phyloP scores from a whole-genome alignment of 2,329 filamentous ascomycete species.

The Aspergillus bombycis region DNA sequence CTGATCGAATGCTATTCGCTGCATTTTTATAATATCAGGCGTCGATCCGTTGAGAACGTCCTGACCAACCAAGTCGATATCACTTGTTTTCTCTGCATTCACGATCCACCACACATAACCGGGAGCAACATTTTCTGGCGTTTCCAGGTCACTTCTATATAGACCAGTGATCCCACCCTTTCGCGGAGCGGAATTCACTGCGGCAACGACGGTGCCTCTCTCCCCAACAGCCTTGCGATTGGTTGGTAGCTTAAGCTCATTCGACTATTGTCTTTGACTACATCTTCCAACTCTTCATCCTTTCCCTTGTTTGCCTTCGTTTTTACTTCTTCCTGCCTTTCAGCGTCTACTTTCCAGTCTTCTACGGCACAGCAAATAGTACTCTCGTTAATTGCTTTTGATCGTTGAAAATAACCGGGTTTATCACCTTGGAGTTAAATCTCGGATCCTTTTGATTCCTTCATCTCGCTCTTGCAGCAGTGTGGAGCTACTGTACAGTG shows the following conservation, averaged over 20 bases:
- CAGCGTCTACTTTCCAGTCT: not conserved
- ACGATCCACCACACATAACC: not conserved
- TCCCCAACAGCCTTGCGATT: not conserved
- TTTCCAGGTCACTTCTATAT: not conserved
- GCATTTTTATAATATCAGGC: not conserved
- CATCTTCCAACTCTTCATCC: not conserved
- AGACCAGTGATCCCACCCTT: not conserved
- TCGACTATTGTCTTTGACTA: not conserved
- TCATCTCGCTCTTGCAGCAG: not conserved
- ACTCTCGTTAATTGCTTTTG: not conserved
- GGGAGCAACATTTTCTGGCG: not conserved
- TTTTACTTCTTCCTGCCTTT: not conserved
- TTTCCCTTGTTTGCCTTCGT: too few relatives aligned
- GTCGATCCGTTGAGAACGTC: not conserved
- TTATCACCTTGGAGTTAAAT: not conserved
- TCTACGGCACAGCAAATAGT: not conserved
- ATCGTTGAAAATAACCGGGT: not conserved
- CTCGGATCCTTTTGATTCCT: not conserved
- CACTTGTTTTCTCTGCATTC: not conserved
- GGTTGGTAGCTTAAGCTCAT: not conserved
- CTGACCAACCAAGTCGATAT: not conserved
- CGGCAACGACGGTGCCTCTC: not conserved
- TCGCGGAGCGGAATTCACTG: not conserved
- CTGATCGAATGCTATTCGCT: not conserved
- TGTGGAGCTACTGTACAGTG: not conserved